Evolutionary conservation across 2,329 filamentous ascomycete genomes (phyloP), one percentile per base, ranked within the genome.

Genomic region (Fusarium mangiferae): DNA sequence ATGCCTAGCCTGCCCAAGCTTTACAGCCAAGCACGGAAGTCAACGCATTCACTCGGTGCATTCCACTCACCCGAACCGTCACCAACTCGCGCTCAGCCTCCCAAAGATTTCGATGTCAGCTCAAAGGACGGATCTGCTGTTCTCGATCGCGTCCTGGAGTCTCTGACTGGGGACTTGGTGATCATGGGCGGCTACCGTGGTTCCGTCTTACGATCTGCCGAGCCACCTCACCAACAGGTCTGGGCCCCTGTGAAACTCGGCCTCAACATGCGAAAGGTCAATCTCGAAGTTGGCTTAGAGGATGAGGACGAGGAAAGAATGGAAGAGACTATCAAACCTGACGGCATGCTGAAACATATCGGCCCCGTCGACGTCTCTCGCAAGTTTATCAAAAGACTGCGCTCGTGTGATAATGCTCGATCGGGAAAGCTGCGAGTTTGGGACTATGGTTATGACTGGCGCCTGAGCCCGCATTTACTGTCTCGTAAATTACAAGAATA

Each of bases 191-290:
- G 96, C 20, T 98, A 98, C 79, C 89, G 96, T 73, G 96, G 96
- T 7, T 98, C 95, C 0, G 88, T 98, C n/a, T 83, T 98, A 36
- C 91, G 95, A 36, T 97, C 94, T 17, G 92, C 94, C 17, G 91
- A 94, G 70, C 89, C 93, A 14, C 93, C 93, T 8, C 90, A 96
- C 78, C 91, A 94, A n/a, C 94, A 97, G 80, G 84, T 98, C 1
- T 98, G 96, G 96, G 94, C 97, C 4, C 95, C 95, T 0, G 92
- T 98, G 78, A 98, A 98, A 82, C 92, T 98, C 35, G 95, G 96
- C 2, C 84, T 98, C 57, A 98, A 97, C 76, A 89, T 98, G 70
- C 92, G 95, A 62, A 98, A 96, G 80, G 95, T 96, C 5, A 94
- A 98, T 80, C 86, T 98, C 8, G 94, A 97, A 80, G 92, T 98